Base-by-base conservation (phyloP, 2,329 filamentous ascomycete species). In the Cercospora sp. region DNA sequence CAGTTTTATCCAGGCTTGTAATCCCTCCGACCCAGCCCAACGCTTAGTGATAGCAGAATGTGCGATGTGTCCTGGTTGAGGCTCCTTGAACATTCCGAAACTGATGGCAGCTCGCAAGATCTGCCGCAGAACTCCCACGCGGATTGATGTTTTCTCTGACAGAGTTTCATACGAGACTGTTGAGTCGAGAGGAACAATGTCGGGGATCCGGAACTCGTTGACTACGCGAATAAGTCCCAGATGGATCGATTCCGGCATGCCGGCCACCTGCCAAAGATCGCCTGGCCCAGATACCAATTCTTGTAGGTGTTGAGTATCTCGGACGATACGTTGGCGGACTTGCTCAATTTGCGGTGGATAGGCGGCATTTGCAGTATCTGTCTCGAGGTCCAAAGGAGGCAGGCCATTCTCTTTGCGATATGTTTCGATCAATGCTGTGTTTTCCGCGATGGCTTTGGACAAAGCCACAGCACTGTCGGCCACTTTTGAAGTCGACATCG, bases 121-220 rank as follows among this genome's bases (percentile, higher is more conserved):
- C 7, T 55, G 49, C 24, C 49, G 49, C 49, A 55, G 24, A 28
- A 26, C 49, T 16, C 49, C 49, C 2, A 55, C 24, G 49, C 49
- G 24, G 24, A 55, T 55, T 6, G 49, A 55, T 28, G 49, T 55
- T 26, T 55, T 55, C 49, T 55, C 49, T 30, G 49, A 55, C 10
- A 55, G 49, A 13, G 49, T 55, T 55, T 55, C 49, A 28, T 55
- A 55, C 24, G 49, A 55, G 6, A 55, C 49, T 55, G 49, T 55
- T 16, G 24, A 24, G 24, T 55, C 49, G 49, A 55, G 24, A 16
- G 49, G 49, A n/a, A 55, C 49, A 24, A 55, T 55, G 12, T 26
- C 24, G 24, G 49, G 49, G 24, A 55, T 55, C 21, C 13, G 49
- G 24, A 55, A 55, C 12, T 55, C 49, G 49, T 55, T 28, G 12